A percentile compares a stretch with the other conserved stretches of the same genome.
phyloP scores from a whole-genome alignment of 352 stramenopile genomes.

The Phytophthora pinifolia region DNA sequence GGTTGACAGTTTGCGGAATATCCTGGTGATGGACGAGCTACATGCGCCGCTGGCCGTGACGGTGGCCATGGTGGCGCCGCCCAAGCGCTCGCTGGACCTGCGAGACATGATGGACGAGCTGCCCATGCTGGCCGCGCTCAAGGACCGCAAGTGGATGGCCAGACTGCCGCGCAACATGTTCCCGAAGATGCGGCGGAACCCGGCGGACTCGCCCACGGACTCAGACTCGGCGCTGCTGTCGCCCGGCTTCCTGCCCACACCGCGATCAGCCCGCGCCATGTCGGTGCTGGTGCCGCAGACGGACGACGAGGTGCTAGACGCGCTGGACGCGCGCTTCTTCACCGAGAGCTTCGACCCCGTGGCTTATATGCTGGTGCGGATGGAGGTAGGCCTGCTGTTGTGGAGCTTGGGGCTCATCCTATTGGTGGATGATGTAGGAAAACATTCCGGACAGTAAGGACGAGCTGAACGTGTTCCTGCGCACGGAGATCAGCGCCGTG shows the following conservation, averaged over 20 bases:
- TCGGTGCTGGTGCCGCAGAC: constrained; percentile 68
- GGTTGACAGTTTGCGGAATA: constrained; percentile 18
- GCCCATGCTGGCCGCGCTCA: constrained; percentile 50
- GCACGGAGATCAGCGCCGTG: constrained; percentile 81
- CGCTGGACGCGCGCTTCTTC: constrained; percentile 82
- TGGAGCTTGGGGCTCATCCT: not conserved
- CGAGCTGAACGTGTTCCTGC: constrained; percentile 66
- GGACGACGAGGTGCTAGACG: constrained; percentile 67
- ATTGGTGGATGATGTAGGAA: constrained; percentile 37
- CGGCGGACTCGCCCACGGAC: constrained; percentile 14
- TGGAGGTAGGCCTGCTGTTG: too few species aligned
- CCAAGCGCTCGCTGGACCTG: constrained; percentile 41
- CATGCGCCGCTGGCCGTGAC: constrained; percentile 28
- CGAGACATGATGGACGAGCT: constrained; percentile 67
- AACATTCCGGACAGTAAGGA: constrained; percentile 52
- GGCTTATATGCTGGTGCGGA: constrained; percentile 62
- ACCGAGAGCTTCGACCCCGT: constrained; percentile 77
- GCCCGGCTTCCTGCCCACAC: constrained; percentile 39
- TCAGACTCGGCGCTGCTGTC: constrained; percentile 27
- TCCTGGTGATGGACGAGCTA: constrained; percentile 11
- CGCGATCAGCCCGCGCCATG: constrained; percentile 37
- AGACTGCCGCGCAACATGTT: constrained; percentile 48
- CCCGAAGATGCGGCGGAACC: constrained; percentile 18
- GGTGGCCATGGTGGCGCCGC: constrained; percentile 13
- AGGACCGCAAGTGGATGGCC: constrained; percentile 71